Evolutionary conservation across 2,329 filamentous ascomycete genomes (phyloP), one percentile per base, ranked within the genome.

Genomic region (Penicillium palitans): DNA sequence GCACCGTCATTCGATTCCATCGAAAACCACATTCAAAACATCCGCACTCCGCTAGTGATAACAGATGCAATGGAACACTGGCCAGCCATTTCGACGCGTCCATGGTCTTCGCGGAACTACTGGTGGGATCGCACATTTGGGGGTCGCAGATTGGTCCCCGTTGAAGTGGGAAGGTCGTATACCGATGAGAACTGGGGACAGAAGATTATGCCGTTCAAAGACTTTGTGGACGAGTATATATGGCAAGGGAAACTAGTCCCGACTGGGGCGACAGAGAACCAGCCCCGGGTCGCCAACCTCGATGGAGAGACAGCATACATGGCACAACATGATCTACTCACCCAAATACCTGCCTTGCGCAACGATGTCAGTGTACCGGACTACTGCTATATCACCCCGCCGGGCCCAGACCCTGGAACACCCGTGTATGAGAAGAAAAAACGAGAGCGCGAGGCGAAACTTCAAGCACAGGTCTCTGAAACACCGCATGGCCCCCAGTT

Each of bases 161-260:
- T 97, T 3, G 93, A 98, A 72, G 75, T 95, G 2, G 93, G 95
- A 0, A 81, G 90, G 47, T 95, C 89, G 69, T 99, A 98, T 70
- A 93, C 91, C 1, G 91, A 96, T 62, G 83, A 85, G 21, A 88
- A 82, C 24, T 97, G 93, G 93, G 87, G 87, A 0, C 93, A 98
- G 74, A 84, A 86, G 55, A 86, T 98, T 27, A 83, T 96, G 49
- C 80, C 84, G 0, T 96, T 98, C 67, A 76, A 78, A 6, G 79
- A 87, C 0, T 96, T 97, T 64, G 77, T 96, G 48, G 65, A 79
- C 6, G 73, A 73, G 0, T 87, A 90, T 69, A 82, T 96, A 59
- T 73, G 62, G 70, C 67, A 67, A 21, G 62, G 56, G 24, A 58
- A 65, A 31, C 33, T 45, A 21, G 29, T 19, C 33, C 52, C 17